A percentile compares a stretch with the other conserved stretches of the same genome.
These are phyloP conservation scores for Rhinocladiella similis DNA, from an alignment of 2,329 filamentous ascomycete genomes.

Conservation along the genomic window DNA sequence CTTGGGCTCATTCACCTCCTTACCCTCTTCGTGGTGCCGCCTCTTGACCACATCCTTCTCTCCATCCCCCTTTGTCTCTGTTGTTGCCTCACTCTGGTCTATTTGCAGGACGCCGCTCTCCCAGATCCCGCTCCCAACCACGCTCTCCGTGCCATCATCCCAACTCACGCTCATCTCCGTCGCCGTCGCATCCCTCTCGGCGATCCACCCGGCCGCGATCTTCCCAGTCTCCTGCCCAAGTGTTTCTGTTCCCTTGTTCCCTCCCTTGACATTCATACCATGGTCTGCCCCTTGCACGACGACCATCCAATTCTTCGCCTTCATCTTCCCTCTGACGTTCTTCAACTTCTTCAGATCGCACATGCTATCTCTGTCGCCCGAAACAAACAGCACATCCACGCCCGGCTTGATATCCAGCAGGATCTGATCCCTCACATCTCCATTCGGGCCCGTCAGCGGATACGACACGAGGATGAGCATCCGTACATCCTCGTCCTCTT, in stretches of 20 bases:
- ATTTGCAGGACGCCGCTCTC: neutral
- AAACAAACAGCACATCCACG: slow-evolving; percentile 27
- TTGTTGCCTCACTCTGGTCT: neutral
- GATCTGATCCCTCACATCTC: slow-evolving; percentile 27
- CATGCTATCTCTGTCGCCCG: slow-evolving; percentile 26
- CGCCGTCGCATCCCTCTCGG: slow-evolving; percentile 3
- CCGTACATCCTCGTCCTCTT: slow-evolving; percentile 12
- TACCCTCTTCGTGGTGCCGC: neutral
- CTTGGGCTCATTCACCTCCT: neutral
- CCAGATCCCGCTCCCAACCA: neutral
- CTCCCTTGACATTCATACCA: slow-evolving; percentile 27
- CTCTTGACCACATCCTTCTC: neutral
- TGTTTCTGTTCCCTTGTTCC: slow-evolving; percentile 16
- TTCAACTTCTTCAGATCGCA: slow-evolving; percentile 19
- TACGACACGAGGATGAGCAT: slow-evolving; percentile 25
- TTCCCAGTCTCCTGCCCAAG: slow-evolving; percentile 12
- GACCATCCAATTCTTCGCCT: slow-evolving; percentile 21
- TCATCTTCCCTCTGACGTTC: slow-evolving; percentile 26
- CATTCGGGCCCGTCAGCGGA: slow-evolving; percentile 19
- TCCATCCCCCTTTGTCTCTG: neutral
- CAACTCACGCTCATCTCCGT: slow-evolving; percentile 11
- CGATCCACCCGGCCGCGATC: slow-evolving; percentile 15
- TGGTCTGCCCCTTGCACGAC: slow-evolving; percentile 27
- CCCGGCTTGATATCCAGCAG: slow-evolving; percentile 18
- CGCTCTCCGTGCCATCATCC: slow-evolving; percentile 4